phyloP scores from a whole-genome alignment of 305 asterid species.

The Fraxinus sp. region DNA sequence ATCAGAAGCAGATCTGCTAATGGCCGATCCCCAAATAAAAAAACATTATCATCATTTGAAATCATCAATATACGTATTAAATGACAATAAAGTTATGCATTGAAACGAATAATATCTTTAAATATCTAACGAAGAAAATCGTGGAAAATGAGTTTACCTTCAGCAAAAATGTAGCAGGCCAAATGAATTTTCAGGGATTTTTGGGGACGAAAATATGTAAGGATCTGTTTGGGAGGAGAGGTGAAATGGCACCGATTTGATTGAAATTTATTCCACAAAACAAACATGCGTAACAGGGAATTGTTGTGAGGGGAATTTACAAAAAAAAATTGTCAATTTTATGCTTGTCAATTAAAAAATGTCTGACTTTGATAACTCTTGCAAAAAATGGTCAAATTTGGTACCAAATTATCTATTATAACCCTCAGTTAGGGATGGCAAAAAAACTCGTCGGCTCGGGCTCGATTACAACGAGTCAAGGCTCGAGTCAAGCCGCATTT shows the following conservation, averaged over 20 bases:
- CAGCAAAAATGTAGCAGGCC: constrained; percentile 25
- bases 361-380: no score
- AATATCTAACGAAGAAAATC: not conserved
- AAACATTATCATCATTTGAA: not conserved
- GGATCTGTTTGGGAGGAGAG: constrained; percentile 34
- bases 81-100: constrained; percentile 10
- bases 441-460: no score
- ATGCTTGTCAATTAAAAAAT: not conserved
- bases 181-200: constrained; percentile 10
- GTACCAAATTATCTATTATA: no score
- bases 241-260: constrained; percentile 16
- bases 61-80: not conserved
- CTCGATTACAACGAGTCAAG: no score
- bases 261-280: constrained; percentile 14
- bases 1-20: constrained; percentile 29
- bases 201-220: constrained; percentile 32
- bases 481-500: no score
- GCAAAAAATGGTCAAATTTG: no score
- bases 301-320: not conserved
- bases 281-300: constrained; percentile 11
- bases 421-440: no score
- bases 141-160: constrained; percentile 29
- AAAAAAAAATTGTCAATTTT: no score
- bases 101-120: not conserved
- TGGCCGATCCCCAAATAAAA: constrained; percentile 8